Evolutionary conservation across 2,329 filamentous ascomycete species (phyloP).

Genomic region (Talaromyces marneffei): DNA sequence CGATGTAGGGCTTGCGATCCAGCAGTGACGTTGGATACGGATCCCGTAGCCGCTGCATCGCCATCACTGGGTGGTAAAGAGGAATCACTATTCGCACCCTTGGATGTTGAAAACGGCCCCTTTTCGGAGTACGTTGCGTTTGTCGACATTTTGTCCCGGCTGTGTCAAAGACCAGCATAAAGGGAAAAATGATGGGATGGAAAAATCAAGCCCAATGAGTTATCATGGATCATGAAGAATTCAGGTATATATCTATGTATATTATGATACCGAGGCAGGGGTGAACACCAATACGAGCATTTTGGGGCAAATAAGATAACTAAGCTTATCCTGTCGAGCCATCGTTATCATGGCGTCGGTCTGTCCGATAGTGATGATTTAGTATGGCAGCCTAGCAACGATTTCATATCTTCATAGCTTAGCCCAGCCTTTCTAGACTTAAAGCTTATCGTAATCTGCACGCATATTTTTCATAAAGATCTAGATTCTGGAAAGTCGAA

Average conservation of each 20-base stretch:
- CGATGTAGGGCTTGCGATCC: constrained; percentile 26
- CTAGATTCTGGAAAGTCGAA: background rate
- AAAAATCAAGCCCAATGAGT: background rate
- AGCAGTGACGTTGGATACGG: background rate
- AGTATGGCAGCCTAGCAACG: background rate
- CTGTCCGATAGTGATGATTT: background rate
- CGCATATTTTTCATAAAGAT: background rate
- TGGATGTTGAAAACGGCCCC: background rate
- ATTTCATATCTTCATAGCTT: background rate
- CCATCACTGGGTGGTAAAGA: background rate
- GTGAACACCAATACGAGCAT: too few relatives aligned
- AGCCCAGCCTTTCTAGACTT: background rate
- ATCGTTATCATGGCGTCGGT: background rate
- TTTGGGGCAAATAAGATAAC: background rate
- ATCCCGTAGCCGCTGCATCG: background rate
- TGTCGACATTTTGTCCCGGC: constrained; percentile 2
- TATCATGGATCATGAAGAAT: background rate
- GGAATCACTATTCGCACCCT: background rate
- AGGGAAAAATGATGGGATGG: background rate
- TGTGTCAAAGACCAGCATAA: background rate
- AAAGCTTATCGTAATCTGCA: background rate
- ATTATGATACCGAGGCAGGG: background rate
- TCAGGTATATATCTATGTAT: background rate
- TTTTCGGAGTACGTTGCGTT: background rate
- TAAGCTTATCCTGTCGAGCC: background rate